Conservation (phyloP, 768 basidiomycete genomes). For the Galerina sulciceps region DNA sequence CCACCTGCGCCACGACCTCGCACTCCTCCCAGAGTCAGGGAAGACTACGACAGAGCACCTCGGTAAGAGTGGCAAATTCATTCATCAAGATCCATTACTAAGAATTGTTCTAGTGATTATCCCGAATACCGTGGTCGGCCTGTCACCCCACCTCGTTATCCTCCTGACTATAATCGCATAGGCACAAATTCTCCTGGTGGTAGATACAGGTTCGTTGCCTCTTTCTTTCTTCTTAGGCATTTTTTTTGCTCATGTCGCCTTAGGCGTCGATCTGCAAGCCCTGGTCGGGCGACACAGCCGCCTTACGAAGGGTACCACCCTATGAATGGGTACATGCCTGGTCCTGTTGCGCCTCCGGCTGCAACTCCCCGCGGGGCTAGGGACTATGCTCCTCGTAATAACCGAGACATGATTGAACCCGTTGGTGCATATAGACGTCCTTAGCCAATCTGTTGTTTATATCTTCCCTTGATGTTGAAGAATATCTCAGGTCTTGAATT, state of each 20-base stretch:
- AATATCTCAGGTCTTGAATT: neutral
- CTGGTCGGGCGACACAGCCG: slow-evolving; percentile 50
- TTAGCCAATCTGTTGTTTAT: slow-evolving; percentile 21
- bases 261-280: slow-evolving; percentile 79
- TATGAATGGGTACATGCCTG: slow-evolving; percentile 51
- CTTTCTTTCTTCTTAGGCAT: neutral
- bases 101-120: slow-evolving; percentile 52
- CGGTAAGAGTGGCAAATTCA: slow-evolving; percentile 44
- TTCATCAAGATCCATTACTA: neutral
- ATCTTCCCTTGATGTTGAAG: slow-evolving; percentile 8
- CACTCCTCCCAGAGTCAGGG: slow-evolving; percentile 60
- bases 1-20: slow-evolving; percentile 53
- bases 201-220: slow-evolving; percentile 46
- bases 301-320: slow-evolving; percentile 57
- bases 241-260: neutral
- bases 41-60: slow-evolving; percentile 66
- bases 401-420: slow-evolving; percentile 47
- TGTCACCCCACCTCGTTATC: slow-evolving; percentile 53
- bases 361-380: slow-evolving; percentile 41
- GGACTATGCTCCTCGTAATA: slow-evolving; percentile 54
- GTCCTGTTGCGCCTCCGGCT: slow-evolving; percentile 37
- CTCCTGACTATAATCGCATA: slow-evolving; percentile 55
- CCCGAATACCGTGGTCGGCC: slow-evolving; percentile 60
- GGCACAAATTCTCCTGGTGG: slow-evolving; percentile 45
- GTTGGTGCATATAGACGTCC: slow-evolving; percentile 45